Evolutionary conservation across 164 flowering plant species (phyloP), one percentile per base, ranked within the genome.

Genomic region (Litsea cubeba): DNA sequence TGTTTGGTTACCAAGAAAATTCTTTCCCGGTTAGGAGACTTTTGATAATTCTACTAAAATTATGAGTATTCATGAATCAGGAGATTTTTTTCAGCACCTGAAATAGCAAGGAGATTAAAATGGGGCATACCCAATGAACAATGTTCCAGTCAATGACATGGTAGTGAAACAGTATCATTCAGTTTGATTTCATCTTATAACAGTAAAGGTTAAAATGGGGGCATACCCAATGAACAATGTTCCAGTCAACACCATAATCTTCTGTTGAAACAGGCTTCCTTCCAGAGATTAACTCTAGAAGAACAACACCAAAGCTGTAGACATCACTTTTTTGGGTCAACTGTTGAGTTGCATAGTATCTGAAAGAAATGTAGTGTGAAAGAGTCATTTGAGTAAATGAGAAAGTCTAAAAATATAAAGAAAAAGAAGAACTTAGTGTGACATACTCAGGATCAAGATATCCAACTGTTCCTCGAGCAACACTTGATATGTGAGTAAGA

Each of bases 361-460:
- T 95, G 87, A 64, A 54, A 40, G 25, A 76, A 69, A 62, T 32
- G 35, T 20, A 72, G 35, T 30, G 35, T 30, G 35, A 30, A 30
- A 30, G 24, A 15, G 60, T 22, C 54, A 74, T 40, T 71, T 58
- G 72, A 71, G n/a, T 54, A 64, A 71, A 69, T n/a, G 65, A 32
- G 25, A 67, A 12, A 28, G 22, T 58, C 5, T 24, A 8, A 22
- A 22, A 14, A 26, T 22, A 79, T 26, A 69, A 22, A 5, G 26
- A 11, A 40, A 51, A 65, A 26, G 51, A 70, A 40, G n/a, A 62
- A 32, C 65, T 58, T 62, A 54, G 40, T 40, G 23, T 62, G 60
- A 25, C 90, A 83, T 90, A 95, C 98, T 90, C 97, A n/a, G 98
- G 98, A 77, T 95, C 98, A 66, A 92, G 88, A 80, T 95, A 95